These are phyloP conservation scores for Musa balbisiana DNA, from an alignment of 202 grass and related monocot genomes.

Conservation along the genomic window DNA sequence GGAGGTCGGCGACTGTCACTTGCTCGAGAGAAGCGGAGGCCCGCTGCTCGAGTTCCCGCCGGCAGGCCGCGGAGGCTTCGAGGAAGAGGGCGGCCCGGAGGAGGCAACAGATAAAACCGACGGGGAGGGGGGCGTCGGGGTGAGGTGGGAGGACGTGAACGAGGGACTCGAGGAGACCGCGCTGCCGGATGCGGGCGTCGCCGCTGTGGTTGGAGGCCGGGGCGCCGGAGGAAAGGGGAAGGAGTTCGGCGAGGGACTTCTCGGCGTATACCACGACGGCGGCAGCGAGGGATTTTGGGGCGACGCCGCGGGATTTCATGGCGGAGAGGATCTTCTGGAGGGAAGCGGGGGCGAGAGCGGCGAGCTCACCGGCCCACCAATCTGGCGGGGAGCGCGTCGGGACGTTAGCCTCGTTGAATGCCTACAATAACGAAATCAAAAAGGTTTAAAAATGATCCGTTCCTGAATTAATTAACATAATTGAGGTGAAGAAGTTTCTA, in stretches of 20 bases:
- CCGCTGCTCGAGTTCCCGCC: conserved; percentile 58
- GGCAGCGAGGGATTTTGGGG: conserved; percentile 21
- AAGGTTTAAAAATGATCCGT: background rate
- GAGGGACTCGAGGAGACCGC: conserved; percentile 37
- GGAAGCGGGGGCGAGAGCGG: conserved; percentile 33
- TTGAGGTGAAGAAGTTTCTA: too few relatives aligned
- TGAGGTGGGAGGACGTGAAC: conserved; percentile 41
- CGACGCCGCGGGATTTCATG: conserved; percentile 35
- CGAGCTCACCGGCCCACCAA: conserved; percentile 56
- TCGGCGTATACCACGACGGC: conserved; percentile 41
- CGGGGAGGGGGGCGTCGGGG: conserved; percentile 37
- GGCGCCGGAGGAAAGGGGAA: background rate
- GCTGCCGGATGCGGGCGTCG: conserved; percentile 6
- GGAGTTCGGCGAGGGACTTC: conserved; percentile 29
- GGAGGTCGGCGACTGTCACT: conserved; percentile 38
- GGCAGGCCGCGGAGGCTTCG: conserved; percentile 25
- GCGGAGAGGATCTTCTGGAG: conserved; percentile 51
- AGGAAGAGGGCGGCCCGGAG: conserved; percentile 39
- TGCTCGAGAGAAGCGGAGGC: conserved; percentile 50
- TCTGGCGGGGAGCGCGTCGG: conserved; percentile 37
- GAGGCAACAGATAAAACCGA: conserved; percentile 49
- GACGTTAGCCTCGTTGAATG: conserved; percentile 60
- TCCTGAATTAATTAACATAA: too few relatives aligned
- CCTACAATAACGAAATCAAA: background rate
- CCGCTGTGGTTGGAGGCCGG: background rate